Evolutionary conservation across 164 flowering plant species (phyloP).

Genomic region (Nelumbo lutea): DNA sequence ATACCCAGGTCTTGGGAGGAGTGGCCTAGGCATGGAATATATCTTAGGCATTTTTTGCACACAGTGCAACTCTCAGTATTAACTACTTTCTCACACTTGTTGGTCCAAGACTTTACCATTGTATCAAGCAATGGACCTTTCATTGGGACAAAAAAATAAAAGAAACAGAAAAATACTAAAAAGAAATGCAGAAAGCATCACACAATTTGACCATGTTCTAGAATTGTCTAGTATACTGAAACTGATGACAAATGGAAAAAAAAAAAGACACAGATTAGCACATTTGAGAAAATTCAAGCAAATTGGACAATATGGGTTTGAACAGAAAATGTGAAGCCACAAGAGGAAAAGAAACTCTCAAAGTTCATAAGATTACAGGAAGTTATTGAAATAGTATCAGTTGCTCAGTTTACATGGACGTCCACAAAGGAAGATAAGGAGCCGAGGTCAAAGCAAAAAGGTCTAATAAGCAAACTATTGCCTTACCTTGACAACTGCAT

Average conservation of each 20-base stretch:
- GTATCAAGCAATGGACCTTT: too few relatives aligned
- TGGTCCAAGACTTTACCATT: too few relatives aligned
- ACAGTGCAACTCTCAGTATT: too few relatives aligned
- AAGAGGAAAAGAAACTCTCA: background rate
- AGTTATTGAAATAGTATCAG: background rate
- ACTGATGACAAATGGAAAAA: background rate
- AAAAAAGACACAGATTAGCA: background rate
- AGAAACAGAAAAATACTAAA: too few relatives aligned
- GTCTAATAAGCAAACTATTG: background rate
- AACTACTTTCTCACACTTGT: too few relatives aligned
- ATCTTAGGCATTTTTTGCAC: too few relatives aligned
- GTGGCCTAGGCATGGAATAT: too few relatives aligned
- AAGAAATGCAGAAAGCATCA: background rate
- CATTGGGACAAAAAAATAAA: too few relatives aligned
- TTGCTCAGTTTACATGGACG: background rate
- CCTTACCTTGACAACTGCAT: conserved; percentile 47
- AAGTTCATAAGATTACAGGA: background rate
- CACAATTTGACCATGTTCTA: background rate
- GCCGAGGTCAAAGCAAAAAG: conserved; percentile 7
- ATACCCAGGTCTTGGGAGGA: too few relatives aligned
- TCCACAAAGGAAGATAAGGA: background rate
- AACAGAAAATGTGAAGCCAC: background rate
- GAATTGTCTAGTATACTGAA: background rate
- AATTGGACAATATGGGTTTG: background rate
- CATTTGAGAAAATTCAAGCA: background rate